Base-by-base conservation (phyloP, 768 basidiomycete species). In the Erythrobasidium yunnanense region DNA sequence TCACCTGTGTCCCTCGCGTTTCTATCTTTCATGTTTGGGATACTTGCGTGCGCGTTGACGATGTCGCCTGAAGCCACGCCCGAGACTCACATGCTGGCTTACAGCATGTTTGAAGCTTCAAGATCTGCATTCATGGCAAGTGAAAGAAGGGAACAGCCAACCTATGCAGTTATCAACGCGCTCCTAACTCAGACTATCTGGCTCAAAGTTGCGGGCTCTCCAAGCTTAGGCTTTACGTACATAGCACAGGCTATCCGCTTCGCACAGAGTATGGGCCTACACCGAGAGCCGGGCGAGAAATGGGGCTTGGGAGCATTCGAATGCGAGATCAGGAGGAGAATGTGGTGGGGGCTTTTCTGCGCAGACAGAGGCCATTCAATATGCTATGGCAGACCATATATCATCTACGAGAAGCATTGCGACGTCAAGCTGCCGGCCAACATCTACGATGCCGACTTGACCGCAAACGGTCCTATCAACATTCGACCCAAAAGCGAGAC, bases 361-460 rank as follows among this genome's bases (percentile, higher is more conserved):
- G 27, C 32, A 2, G 65, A 66, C 55, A 33, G 42, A 22, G 51
- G 46, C 20, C 55, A 55, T 25, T 34, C 32, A 2, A 13, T 60
- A 11, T 25, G 18, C 15, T 66, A 55, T 45, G 65, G 66, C n/a
- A 55, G 66, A 5, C 66, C 66, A 2, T 67, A 65, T 38, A 53
- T 50, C 46, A 62, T 67, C 47, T 27, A 23, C 33, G 66, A 65
- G 8, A 6, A 27, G 11, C 66, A 67, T 25, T 65, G 62, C 29
- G 66, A 67, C 52, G 60, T 63, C 22, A 35, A 67, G 33, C 25
- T 51, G 42, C 66, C 66, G n/a, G 25, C 56, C 62, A 67, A 67
- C 49, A 67, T 67, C 45, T 20, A 67, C 49, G 29, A 58, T 5
- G 22, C n/a, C 4, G 66, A 67, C 22, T 34, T 67, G 42, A 58